Base-by-base conservation (phyloP, 768 basidiomycete genomes). In the Lactarius trivialis region DNA sequence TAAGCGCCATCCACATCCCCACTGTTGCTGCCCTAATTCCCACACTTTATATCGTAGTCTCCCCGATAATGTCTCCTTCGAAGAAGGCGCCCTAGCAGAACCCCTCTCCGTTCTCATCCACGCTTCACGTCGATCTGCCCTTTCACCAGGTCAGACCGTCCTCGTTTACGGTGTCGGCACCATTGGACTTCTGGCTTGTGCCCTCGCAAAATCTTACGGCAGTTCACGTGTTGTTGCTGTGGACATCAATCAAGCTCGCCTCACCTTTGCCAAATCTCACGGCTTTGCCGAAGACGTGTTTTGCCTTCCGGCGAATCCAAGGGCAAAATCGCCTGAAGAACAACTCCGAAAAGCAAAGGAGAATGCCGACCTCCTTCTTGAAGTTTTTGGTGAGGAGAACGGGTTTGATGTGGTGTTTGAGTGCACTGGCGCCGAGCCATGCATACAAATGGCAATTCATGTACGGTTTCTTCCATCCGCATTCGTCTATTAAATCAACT, bases 401-500 rank as follows among this genome's bases (percentile, higher is more conserved):
- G 96, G 96, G 33, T 96, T 93, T 75, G 93, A 97, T 73, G 79
- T 91, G 70, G 88, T 98, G 54, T 91, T 95, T 70, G 95, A 98
- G 74, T 98, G 95, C 75, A 94, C 93, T 14, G 95, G 95, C 65
- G 93, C 92, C 2, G 93, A 96, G 73, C 80, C 85, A 37, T 92
- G 90, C 71, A 92, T 96, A 71, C 93, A 96, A 72, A 86, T 91
- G 84, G 87, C 90, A 55, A 81, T 95, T 65, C 84, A 90, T 76
- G 92, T 94, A 76, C 79, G 92, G 58, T 55, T 81, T 28, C 55
- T 65, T 66, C 66, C 60, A 48, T 37, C 66, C 50, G 28, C 24
- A 32, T 49, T 45, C 41, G 48, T 58, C 28, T 54, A 32, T 52
- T 21, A 7, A 51, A 34, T 50, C 59, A 56, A 55, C 39, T 63